Evolutionary conservation across 148 eudicot genomes (phyloP).

Genomic region (Nepenthes mirabilis): DNA sequence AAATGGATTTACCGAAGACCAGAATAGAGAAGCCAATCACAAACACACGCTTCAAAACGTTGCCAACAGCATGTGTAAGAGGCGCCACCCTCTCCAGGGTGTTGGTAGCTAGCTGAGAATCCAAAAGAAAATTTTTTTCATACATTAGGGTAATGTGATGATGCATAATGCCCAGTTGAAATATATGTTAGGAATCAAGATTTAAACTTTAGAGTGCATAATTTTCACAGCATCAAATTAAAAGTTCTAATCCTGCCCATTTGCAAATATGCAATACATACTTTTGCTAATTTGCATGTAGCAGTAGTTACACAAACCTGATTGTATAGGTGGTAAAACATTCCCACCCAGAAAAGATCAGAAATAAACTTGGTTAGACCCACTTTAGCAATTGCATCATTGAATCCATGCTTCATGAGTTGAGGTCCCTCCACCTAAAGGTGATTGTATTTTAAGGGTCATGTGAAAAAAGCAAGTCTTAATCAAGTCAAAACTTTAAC

Average conservation of each 20-base stretch:
- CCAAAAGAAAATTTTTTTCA: neutral
- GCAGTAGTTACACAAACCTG: constrained; percentile 35
- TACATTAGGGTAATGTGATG: neutral
- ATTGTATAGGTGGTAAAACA: constrained; percentile 98
- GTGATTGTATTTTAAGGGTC: neutral
- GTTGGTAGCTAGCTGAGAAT: constrained; percentile 82
- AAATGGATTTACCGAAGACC: constrained; percentile 47
- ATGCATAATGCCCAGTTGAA: neutral
- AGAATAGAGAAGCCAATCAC: constrained; percentile 97
- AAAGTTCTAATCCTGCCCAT: too few relatives aligned
- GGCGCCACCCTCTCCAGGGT: constrained; percentile 99
- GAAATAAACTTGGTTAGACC: constrained; percentile 72
- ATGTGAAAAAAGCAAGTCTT: neutral
- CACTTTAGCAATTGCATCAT: constrained; percentile 90
- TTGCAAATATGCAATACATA: too few relatives aligned
- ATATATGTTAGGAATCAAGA: neutral
- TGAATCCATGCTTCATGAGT: constrained; percentile 65
- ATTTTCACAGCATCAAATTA: too few relatives aligned
- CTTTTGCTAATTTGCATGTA: too few relatives aligned
- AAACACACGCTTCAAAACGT: constrained; percentile 97
- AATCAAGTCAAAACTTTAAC: too few relatives aligned
- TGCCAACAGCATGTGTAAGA: constrained; percentile 96
- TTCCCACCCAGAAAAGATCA: constrained; percentile 96
- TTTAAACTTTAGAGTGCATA: neutral
- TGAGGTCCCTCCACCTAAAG: constrained; percentile 80